These are phyloP conservation scores for Aspergillus mulundensis DNA, from an alignment of 495 filamentous ascomycete genomes.

Conservation along the genomic window DNA sequence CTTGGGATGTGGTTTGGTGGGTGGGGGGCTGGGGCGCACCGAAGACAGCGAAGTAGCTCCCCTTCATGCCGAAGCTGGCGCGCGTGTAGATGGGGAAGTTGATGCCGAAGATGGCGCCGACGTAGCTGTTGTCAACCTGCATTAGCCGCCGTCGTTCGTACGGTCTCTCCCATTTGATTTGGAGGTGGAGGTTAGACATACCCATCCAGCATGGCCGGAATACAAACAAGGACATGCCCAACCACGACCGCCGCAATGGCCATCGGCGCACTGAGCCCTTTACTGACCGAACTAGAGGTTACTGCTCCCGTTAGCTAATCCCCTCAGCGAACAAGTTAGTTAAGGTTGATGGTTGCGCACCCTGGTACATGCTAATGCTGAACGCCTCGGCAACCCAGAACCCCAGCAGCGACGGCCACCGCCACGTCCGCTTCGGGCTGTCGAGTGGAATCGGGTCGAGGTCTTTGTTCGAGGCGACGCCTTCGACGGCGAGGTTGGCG, in stretches of 20 bases:
- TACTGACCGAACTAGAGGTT: conserved; percentile 14
- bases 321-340: not conserved
- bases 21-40: not conserved
- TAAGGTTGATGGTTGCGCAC: no score
- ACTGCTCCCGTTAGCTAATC: conserved; percentile 2
- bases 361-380: conserved; percentile 22
- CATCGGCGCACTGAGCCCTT: conserved; percentile 16
- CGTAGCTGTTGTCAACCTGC: conserved; percentile 16
- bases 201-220: conserved; percentile 17
- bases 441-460: conserved; percentile 19
- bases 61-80: conserved; percentile 52
- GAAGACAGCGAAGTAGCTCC: conserved; percentile 48
- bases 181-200: not conserved
- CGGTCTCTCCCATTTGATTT: no score
- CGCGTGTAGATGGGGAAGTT: conserved; percentile 25
- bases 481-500: conserved; percentile 3
- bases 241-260: conserved; percentile 15
- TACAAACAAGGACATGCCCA: conserved; percentile 17
- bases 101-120: conserved; percentile 30
- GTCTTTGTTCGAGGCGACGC: conserved; percentile 17
- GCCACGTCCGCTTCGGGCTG: conserved; percentile 20
- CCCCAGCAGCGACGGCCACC: conserved; percentile 24
- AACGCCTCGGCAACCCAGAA: conserved; percentile 30
- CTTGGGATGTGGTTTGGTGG: no score
- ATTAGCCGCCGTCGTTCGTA: no score